Percentiles rank a stretch among this genome's conserved stretches.
Conservation (phyloP, 805 yeast species). For the Suhomyces canberraensis region DNA sequence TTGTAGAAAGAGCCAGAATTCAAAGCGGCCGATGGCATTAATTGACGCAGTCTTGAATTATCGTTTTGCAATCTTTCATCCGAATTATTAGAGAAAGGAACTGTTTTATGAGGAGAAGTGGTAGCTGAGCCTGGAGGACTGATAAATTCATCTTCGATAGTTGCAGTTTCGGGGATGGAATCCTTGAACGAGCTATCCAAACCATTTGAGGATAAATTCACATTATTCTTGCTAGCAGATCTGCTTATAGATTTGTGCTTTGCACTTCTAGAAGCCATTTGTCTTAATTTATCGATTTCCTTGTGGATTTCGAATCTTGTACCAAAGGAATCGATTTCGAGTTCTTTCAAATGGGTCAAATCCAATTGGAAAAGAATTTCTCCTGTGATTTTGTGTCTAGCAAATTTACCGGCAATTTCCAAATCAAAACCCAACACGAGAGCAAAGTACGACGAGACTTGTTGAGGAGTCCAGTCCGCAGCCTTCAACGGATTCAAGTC, state of each 20-base stretch:
- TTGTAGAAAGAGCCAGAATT: slow-evolving; percentile 2
- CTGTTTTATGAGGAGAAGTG: slow-evolving; percentile 9
- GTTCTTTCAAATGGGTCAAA: slow-evolving; percentile 79
- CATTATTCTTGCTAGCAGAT: slow-evolving; percentile 7
- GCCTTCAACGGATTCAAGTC: slow-evolving; percentile 49
- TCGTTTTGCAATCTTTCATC: slow-evolving; percentile 12
- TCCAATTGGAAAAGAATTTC: slow-evolving; percentile 81
- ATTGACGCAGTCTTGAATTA: slow-evolving; percentile 1
- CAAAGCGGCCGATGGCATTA: slow-evolving; percentile 9
- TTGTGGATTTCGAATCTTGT: slow-evolving; percentile 89
- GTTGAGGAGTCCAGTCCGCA: slow-evolving; percentile 75
- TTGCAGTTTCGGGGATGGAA: slow-evolving; percentile 1
- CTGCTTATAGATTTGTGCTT: slow-evolving; percentile 12
- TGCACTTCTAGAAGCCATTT: slow-evolving; percentile 15
- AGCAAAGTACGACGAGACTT: slow-evolving; percentile 77
- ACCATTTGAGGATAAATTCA: not conserved
- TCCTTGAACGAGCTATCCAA: not conserved
- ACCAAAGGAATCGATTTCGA: slow-evolving; percentile 91
- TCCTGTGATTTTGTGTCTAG: slow-evolving; percentile 87
- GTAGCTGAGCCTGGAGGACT: slow-evolving; percentile 10
- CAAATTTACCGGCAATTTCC: slow-evolving; percentile 73
- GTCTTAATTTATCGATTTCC: slow-evolving; percentile 71
- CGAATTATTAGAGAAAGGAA: slow-evolving; percentile 15
- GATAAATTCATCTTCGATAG: slow-evolving; percentile 7
- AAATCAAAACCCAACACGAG: slow-evolving; percentile 67